phyloP scores from a whole-genome alignment of 2,329 filamentous ascomycete species.

The Diaporthe ampelina region DNA sequence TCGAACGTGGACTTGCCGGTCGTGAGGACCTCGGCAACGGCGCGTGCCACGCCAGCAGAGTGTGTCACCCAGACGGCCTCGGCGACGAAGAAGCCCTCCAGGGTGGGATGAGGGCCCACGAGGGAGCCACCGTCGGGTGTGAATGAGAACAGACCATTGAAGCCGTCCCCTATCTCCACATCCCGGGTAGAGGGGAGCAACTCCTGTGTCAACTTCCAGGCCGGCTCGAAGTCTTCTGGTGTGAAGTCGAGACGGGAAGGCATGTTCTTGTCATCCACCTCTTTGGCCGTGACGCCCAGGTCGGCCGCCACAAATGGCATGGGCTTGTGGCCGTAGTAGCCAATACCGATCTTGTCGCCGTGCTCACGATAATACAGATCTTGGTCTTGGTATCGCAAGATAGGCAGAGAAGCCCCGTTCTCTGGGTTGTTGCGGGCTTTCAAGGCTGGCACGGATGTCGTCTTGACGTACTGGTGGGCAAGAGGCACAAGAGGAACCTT shows the following conservation, averaged over 20 bases:
- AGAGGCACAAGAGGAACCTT: constrained; percentile 71
- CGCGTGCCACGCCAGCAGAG: constrained; percentile 73
- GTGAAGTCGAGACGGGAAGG: constrained; percentile 74
- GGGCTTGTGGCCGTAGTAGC: constrained; percentile 74
- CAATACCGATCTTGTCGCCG: constrained; percentile 73
- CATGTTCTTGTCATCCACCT: constrained; percentile 73
- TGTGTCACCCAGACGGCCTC: constrained; percentile 78
- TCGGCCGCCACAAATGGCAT: constrained; percentile 71
- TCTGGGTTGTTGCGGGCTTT: constrained; percentile 15
- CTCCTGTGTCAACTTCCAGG: constrained; percentile 69
- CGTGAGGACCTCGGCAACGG: constrained; percentile 71
- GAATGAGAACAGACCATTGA: constrained; percentile 77
- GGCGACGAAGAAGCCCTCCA: constrained; percentile 74
- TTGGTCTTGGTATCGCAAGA: constrained; percentile 73
- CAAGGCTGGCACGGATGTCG: constrained; percentile 62
- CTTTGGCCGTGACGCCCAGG: constrained; percentile 64
- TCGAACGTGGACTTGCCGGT: constrained; percentile 68
- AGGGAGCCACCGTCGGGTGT: constrained; percentile 74
- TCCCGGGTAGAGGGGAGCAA: constrained; percentile 66
- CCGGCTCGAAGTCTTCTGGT: constrained; percentile 70
- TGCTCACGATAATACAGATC: constrained; percentile 77
- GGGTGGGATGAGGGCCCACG: constrained; percentile 68
- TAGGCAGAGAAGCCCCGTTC: constrained; percentile 68
- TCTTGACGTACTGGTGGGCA: constrained; percentile 75
- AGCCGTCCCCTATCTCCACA: constrained; percentile 68